Conservation (phyloP, 2,329 filamentous ascomycete genomes). For the Calonectria fujianensis region DNA sequence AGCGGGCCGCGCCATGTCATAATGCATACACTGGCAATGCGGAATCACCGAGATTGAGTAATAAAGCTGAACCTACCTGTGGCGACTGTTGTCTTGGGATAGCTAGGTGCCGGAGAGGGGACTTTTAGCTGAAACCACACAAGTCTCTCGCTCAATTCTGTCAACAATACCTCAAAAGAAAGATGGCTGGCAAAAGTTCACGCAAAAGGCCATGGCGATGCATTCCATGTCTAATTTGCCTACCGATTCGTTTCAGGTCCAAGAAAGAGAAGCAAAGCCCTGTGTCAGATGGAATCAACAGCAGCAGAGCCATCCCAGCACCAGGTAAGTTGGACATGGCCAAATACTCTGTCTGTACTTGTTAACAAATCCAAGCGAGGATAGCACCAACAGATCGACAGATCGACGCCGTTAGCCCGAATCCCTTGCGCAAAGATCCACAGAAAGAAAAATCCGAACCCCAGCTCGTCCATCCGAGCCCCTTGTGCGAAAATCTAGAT, state of each 20-base stretch:
- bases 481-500: background rate
- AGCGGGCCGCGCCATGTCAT: conserved; percentile 22
- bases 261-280: background rate
- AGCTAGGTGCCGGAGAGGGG: background rate
- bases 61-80: background rate
- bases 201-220: conserved; percentile 7
- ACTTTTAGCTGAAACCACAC: background rate
- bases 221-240: conserved; percentile 2
- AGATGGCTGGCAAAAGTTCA: background rate
- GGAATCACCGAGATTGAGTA: background rate
- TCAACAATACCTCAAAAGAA: background rate
- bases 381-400: background rate
- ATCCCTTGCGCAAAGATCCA: background rate
- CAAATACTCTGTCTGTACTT: no score
- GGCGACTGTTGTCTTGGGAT: background rate
- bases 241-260: background rate
- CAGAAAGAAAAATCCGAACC: background rate
- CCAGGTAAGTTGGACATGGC: background rate
- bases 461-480: background rate
- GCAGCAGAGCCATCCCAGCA: background rate
- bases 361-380: background rate
- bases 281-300: background rate
- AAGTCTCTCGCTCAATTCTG: background rate
- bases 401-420: background rate
- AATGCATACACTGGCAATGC: conserved; percentile 4